Evolutionary conservation across 495 filamentous ascomycete genomes (phyloP), one percentile per base, ranked within the genome.

Genomic region (Podospora bellae-mahoneyi): DNA sequence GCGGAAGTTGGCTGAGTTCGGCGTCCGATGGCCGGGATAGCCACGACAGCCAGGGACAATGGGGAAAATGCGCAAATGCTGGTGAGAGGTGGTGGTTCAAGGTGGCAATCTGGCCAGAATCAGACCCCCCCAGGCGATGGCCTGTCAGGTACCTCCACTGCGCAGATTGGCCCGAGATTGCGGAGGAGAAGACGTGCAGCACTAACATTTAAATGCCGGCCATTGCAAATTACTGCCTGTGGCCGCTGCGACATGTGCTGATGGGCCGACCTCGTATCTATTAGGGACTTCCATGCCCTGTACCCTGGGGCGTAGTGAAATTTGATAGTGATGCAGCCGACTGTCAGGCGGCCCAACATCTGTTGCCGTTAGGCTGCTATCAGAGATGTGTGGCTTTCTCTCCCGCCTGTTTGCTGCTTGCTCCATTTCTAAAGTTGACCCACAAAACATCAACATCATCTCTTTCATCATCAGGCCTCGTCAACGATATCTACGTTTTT

Each of bases 101-200:
- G 68, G 58, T 68, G 69, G 69, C 69, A 71, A 71, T 66, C 63
- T 71, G 69, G 66, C 69, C 69, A 71, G 66, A 71, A 68, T 32
- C 34, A 63, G 53, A 68, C 2, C 9, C 27, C 27, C 53, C 44
- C 44, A 19, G 18, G 56, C 48, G 30, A 64, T 66, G 68, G 60
- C 32, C 34, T 30, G n/a, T 44, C 54, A 64, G 64, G 61, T 67
- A 66, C 65, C 68, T 70, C 68, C 68, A 66, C 68, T 64, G 60
- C 19, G 26, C 58, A n/a, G 60, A 39, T 27, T 9, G 28, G 66
- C 64, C 69, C 65, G 66, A 71, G 63, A 68, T 71, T 67, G 66
- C 34, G n/a, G 58, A 68, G 53, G 56, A 63, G 58, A 19, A 55
- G 34, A 39, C 63, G 26, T 55, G 15, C 23, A 16, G 58, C 69